Percentiles rank a stretch among this genome's conserved stretches.
Conservation (phyloP, 2,329 filamentous ascomycete genomes). For the Fusarium gaditjirri region DNA sequence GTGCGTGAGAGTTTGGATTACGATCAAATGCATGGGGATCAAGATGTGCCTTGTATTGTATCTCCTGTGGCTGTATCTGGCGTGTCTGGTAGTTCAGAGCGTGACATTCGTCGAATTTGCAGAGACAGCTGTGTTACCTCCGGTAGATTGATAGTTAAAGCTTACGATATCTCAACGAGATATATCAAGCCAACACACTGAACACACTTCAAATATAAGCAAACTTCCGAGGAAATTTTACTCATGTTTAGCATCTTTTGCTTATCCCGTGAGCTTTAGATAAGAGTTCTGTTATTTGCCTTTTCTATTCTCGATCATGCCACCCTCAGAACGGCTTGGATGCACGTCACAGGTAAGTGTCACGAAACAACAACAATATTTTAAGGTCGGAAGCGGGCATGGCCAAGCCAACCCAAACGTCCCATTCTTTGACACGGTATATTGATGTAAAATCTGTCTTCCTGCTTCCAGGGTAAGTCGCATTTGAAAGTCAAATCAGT, state of each 20-base stretch:
- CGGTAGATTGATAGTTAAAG: neutral
- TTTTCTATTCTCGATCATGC: neutral
- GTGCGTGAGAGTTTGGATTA: neutral
- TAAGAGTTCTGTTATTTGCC: neutral
- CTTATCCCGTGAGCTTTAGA: neutral
- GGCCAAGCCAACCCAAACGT: neutral
- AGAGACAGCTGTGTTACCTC: neutral
- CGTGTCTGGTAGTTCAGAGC: neutral
- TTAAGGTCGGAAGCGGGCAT: neutral
- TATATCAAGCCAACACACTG: neutral
- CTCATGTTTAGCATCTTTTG: neutral
- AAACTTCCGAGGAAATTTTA: neutral
- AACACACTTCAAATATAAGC: neutral
- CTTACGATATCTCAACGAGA: neutral
- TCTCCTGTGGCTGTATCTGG: neutral
- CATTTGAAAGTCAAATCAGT: neutral
- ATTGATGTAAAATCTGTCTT: neutral
- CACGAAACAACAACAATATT: neutral
- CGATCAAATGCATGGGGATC: neutral
- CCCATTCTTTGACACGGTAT: neutral
- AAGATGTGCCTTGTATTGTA: neutral
- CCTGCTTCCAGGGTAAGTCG: neutral
- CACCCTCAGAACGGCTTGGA: neutral
- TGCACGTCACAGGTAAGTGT: too few species aligned
- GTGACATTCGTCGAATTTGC: neutral